Conservation (phyloP, 176 grass and related monocot genomes). For the Ampelocalamus luodianensis region DNA sequence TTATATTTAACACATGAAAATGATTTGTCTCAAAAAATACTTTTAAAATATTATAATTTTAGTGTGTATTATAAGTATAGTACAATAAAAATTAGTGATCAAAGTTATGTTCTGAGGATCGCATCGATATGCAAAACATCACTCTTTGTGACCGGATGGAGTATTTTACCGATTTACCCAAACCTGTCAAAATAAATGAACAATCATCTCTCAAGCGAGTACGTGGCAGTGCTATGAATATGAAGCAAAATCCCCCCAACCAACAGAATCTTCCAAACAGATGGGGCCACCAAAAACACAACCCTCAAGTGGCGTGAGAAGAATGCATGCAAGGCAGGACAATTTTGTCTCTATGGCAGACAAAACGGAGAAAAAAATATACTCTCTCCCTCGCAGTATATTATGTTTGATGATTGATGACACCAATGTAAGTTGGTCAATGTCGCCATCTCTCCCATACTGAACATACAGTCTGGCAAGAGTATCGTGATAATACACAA, state of each 20-base stretch:
- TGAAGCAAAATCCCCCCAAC: neutral
- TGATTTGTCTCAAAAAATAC: no score
- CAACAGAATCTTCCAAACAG: neutral
- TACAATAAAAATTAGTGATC: no score
- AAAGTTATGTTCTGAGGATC: no score
- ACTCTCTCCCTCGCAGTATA: neutral
- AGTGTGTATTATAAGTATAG: no score
- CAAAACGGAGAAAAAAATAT: neutral
- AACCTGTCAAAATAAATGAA: no score
- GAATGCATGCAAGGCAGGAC: neutral
- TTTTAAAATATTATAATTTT: no score
- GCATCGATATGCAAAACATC: no score
- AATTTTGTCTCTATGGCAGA: neutral
- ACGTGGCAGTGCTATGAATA: neutral
- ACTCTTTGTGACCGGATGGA: no score
- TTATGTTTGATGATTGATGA: neutral
- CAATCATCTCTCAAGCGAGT: no score
- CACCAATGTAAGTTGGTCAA: constrained; percentile 5
- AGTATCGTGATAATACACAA: neutral
- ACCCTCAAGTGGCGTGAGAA: neutral
- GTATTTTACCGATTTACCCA: no score
- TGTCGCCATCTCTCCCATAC: neutral
- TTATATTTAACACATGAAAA: no score
- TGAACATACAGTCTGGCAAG: neutral
- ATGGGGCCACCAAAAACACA: neutral